A percentile compares a stretch with the other conserved stretches of the same genome.
Conservation (phyloP, 805 yeast species). For the Barnettozyma vustinii region DNA sequence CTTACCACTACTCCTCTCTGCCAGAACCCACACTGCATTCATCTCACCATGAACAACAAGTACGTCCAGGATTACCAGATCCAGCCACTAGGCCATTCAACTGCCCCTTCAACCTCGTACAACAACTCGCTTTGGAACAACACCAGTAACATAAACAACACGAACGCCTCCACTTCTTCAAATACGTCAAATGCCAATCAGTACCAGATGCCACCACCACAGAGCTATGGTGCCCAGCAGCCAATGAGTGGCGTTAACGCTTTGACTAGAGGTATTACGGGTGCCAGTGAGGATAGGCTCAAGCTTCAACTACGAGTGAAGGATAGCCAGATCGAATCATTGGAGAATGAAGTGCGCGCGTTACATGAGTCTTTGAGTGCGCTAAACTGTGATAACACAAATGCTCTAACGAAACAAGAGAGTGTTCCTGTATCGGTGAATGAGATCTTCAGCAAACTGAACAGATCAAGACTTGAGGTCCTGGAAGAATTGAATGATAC, state of each 20-base stretch:
- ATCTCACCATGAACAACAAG: conserved; percentile 1
- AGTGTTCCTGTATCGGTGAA: conserved; percentile 40
- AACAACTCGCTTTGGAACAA: conserved; percentile 7
- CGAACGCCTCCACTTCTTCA: background rate
- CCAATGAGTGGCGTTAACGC: background rate
- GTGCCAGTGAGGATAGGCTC: conserved; percentile 30
- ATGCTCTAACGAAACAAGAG: conserved; percentile 14
- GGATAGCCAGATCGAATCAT: conserved; percentile 42
- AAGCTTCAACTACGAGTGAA: conserved; percentile 50
- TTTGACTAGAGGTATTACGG: background rate
- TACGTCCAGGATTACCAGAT: conserved; percentile 7
- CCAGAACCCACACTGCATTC: background rate
- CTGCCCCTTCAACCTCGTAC: conserved; percentile 7
- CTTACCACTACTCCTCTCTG: background rate
- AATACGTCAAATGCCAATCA: background rate
- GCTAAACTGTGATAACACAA: background rate
- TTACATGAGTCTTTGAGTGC: conserved; percentile 25
- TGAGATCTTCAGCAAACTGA: conserved; percentile 43
- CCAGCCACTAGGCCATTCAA: conserved; percentile 7
- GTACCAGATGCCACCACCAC: background rate
- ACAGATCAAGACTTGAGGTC: conserved; percentile 41
- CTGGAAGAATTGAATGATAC: conserved; percentile 53
- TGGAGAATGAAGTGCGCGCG: conserved; percentile 40
- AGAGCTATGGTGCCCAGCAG: conserved; percentile 4
- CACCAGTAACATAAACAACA: background rate